Percentiles rank a stretch among this genome's conserved stretches.
phyloP scores from a whole-genome alignment of 371 early-diverging fungal genomes.

The Apophysomyces trapeziformis region DNA sequence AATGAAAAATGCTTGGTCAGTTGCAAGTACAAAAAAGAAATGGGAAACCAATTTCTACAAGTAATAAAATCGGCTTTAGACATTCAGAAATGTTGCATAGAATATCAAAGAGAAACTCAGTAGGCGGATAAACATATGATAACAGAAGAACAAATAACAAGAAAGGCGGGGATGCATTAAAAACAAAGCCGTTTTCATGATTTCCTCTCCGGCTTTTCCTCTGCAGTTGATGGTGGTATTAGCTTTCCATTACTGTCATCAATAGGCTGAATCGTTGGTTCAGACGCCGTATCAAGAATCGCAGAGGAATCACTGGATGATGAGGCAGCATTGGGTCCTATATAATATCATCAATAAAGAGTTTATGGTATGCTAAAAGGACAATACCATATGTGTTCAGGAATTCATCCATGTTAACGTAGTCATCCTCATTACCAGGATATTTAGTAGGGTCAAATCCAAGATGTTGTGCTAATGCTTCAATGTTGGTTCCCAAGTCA shows the following conservation, averaged over 20 bases:
- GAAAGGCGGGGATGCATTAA: background rate
- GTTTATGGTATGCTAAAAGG: background rate
- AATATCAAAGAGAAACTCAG: too few relatives aligned
- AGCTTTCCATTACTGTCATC: background rate
- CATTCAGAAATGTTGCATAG: too few relatives aligned
- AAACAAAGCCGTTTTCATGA: background rate
- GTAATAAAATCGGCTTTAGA: too few relatives aligned
- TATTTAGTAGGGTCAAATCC: slow-evolving; percentile 39
- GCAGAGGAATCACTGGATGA: background rate
- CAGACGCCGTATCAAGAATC: background rate
- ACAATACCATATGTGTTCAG: slow-evolving; percentile 41
- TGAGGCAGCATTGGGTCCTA: background rate
- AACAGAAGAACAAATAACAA: background rate
- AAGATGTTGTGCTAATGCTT: slow-evolving; percentile 44
- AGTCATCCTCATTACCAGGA: slow-evolving; percentile 19
- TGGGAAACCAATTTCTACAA: too few relatives aligned
- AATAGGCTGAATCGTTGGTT: background rate
- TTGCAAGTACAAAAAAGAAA: too few relatives aligned
- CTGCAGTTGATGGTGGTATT: background rate
- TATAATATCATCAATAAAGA: background rate
- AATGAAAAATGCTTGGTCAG: too few relatives aligned
- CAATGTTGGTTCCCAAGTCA: slow-evolving; percentile 38
- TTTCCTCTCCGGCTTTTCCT: background rate
- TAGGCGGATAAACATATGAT: background rate
- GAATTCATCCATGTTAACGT: slow-evolving; percentile 41